Evolutionary conservation across 2,329 filamentous ascomycete genomes (phyloP).

Genomic region (Thielaviopsis ethacetica): DNA sequence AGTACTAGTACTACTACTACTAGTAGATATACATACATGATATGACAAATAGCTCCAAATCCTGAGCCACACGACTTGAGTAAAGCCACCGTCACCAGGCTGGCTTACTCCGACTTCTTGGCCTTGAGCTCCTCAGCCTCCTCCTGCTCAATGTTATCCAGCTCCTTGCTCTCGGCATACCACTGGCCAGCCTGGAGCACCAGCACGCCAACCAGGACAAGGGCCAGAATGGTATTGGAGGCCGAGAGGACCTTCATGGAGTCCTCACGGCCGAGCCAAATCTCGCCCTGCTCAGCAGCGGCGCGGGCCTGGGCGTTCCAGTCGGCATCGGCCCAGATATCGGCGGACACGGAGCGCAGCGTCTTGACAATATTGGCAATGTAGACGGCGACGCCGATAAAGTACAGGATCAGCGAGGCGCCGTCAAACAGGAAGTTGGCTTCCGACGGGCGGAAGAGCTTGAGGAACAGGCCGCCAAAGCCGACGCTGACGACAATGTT

Average conservation of each 20-base stretch:
- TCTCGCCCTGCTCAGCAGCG: constrained; percentile 37
- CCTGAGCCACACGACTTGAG: not conserved
- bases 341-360: constrained; percentile 63
- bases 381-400: constrained; percentile 83
- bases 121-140: constrained; percentile 16
- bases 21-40: not conserved
- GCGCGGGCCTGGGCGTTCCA: constrained; percentile 24
- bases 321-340: constrained; percentile 35
- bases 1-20: too few species aligned
- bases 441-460: constrained; percentile 87
- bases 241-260: constrained; percentile 79
- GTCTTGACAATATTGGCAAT: constrained; percentile 95
- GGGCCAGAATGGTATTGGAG: constrained; percentile 87
- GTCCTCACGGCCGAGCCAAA: constrained; percentile 69
- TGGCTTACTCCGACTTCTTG: constrained; percentile 9
- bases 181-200: constrained; percentile 93
- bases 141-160: constrained; percentile 52
- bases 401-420: constrained; percentile 63
- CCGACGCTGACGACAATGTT: constrained; percentile 84
- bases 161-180: constrained; percentile 94
- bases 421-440: constrained; percentile 92
- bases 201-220: constrained; percentile 80
- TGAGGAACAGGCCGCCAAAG: constrained; percentile 75
- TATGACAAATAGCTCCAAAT: not conserved
- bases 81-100: not conserved